Conservation (phyloP, 345 rosid species). For the thale cress (Arabidopsis thaliana) region DNA sequence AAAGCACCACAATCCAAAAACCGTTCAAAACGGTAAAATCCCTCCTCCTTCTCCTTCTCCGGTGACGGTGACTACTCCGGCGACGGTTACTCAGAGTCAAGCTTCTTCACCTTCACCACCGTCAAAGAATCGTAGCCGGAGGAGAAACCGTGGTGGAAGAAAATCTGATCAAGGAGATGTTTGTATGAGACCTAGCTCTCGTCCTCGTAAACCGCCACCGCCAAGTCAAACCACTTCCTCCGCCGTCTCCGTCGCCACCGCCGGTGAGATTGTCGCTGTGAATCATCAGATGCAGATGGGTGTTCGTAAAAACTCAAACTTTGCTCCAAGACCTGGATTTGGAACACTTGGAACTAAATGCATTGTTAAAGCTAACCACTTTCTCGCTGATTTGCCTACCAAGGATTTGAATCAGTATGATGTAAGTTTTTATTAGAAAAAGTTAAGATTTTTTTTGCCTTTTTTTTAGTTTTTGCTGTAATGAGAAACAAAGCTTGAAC, state of each 20-base stretch:
- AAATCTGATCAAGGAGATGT: slow-evolving; percentile 92
- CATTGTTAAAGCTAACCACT: slow-evolving; percentile 98
- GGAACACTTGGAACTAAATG: slow-evolving; percentile 91
- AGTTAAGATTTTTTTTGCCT: background rate
- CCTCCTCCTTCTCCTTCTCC: slow-evolving; percentile 1
- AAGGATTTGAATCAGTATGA: slow-evolving; percentile 97
- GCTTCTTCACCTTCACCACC: slow-evolving; percentile 83
- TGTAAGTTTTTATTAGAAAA: slow-evolving; percentile 50
- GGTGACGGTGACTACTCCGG: background rate
- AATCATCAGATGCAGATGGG: slow-evolving; percentile 56
- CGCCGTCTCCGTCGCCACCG: background rate
- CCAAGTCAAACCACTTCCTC: slow-evolving; percentile 1
- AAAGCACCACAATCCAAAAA: slow-evolving; percentile 60
- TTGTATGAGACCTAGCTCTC: slow-evolving; percentile 88
- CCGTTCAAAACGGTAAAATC: slow-evolving; percentile 74
- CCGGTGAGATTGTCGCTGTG: slow-evolving; percentile 34
- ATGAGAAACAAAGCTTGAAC: slow-evolving; percentile 21
- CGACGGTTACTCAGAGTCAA: slow-evolving; percentile 49
- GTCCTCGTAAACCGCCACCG: slow-evolving; percentile 76
- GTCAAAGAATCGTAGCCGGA: slow-evolving; percentile 65
- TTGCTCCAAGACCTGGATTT: slow-evolving; percentile 86
- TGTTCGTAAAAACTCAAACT: slow-evolving; percentile 72
- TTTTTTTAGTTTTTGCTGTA: slow-evolving; percentile 30
- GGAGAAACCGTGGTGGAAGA: slow-evolving; percentile 93
- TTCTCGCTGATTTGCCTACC: slow-evolving; percentile 85